Percentiles rank a stretch among this genome's conserved stretches.
phyloP scores from a whole-genome alignment of 169 alveolate species.

The Plasmodium malariae region DNA sequence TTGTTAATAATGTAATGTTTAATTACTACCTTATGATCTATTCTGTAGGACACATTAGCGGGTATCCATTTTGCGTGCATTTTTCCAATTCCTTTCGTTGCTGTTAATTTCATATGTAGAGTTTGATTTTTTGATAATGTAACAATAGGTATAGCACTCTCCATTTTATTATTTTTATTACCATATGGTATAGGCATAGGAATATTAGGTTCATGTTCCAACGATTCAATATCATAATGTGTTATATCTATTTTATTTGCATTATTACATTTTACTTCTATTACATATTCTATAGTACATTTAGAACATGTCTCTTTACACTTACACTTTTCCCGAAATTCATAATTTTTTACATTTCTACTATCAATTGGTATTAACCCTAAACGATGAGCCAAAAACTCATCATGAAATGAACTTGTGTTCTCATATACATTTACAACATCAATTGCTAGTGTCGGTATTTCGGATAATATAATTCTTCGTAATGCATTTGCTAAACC shows the following conservation, averaged over 20 bases:
- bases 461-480: constrained; percentile 95
- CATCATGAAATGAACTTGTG: constrained; percentile 97
- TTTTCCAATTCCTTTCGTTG: constrained; percentile 97
- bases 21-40: constrained; percentile 84
- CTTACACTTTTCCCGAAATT: constrained; percentile 92
- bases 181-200: constrained; percentile 60
- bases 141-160: constrained; percentile 93
- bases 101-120: constrained; percentile 94
- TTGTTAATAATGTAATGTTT: constrained; percentile 85
- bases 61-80: constrained; percentile 98
- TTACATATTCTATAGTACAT: constrained; percentile 93
- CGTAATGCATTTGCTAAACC: constrained; percentile 96
- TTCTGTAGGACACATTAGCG: constrained; percentile 92
- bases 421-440: constrained; percentile 94
- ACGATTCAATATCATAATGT: constrained; percentile 87
- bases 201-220: constrained; percentile 80
- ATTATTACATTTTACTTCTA: constrained; percentile 91
- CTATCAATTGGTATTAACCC: constrained; percentile 96
- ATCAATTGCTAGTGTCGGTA: constrained; percentile 97
- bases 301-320: constrained; percentile 93
- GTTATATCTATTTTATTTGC: constrained; percentile 92
- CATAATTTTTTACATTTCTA: constrained; percentile 90
- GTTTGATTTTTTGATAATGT: constrained; percentile 94
- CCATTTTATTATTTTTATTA: constrained; percentile 75
- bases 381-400: constrained; percentile 95